phyloP scores from a whole-genome alignment of 2,329 filamentous ascomycete genomes.

The Ophiostoma sp. region DNA sequence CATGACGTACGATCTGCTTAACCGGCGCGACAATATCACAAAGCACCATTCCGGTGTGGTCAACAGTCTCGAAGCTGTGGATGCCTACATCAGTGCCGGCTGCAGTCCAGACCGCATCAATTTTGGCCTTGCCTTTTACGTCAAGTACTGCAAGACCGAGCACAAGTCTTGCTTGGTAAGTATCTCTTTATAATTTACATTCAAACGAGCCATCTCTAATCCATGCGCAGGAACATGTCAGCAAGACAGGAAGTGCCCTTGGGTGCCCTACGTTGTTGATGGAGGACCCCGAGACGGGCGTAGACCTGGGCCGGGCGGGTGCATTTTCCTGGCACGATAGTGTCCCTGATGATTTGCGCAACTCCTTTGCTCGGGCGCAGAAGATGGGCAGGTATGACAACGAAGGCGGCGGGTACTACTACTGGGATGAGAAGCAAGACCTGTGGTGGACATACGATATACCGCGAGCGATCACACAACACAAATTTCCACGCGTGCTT shows the following conservation, averaged over 20 bases:
- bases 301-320: constrained; percentile 49
- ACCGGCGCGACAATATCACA: constrained; percentile 61
- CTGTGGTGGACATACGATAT: constrained; percentile 74
- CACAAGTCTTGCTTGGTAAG: constrained; percentile 35
- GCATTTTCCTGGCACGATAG: constrained; percentile 56
- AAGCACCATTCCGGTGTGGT: constrained; percentile 58
- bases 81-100: constrained; percentile 55
- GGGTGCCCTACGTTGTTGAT: constrained; percentile 55
- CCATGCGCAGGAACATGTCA: not conserved
- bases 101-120: constrained; percentile 52
- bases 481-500: constrained; percentile 59
- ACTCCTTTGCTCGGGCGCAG: constrained; percentile 54
- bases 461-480: constrained; percentile 46
- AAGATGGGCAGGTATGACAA: constrained; percentile 51
- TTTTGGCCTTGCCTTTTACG: constrained; percentile 63
- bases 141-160: constrained; percentile 59
- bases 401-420: constrained; percentile 59
- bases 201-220: not conserved
- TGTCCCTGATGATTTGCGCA: constrained; percentile 47
- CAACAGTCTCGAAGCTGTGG: constrained; percentile 49
- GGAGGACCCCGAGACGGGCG: constrained; percentile 55
- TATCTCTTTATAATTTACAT: not conserved
- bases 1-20: constrained; percentile 70
- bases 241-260: constrained; percentile 35
- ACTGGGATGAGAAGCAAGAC: constrained; percentile 53